Evolutionary conservation across 2,329 filamentous ascomycete species (phyloP), one percentile per base, ranked within the genome.

Genomic region (Pezicula rhizophila): DNA sequence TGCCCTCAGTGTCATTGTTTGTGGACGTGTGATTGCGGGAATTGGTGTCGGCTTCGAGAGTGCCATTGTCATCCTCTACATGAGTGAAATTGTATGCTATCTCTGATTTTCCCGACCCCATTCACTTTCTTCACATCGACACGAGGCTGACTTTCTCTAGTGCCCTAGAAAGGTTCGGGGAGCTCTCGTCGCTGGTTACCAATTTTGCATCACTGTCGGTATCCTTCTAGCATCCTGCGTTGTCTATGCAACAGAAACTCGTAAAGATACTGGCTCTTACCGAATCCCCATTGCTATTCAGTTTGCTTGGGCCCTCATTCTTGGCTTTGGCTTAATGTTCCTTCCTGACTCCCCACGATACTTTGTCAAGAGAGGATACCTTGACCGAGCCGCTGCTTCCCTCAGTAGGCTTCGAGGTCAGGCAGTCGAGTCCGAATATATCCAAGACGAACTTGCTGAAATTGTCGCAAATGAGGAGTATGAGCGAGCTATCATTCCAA

Each of bases 401-500:
- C 77, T 95, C 5, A 68, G 79, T 48, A 77, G 74, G 46, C 78
- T 95, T 25, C 87, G 89, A 64, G 86, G 85, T 50, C 87, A 93
- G 71, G 75, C 84, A 46, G 60, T 68, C 45, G 79, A 87, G 47
- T 91, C 85, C 28, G 77, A 84, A 52, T 90, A 80, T 66, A 83
- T 95, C 69, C 79, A 84, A 69, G 72, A 80, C 52, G 89, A 95
- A 70, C 76, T 93, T 42, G 78, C 84, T 31, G 89, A 95, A 72
- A 87, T 95, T 57, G 77, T 92, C 50, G 89, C 88, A 73, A 95
- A 93, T 76, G 80, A 91, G 69, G 84, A 86, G 69, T 89, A 90
- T 66, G 89, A 95, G 75, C 75, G 82, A 57, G 69, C 78, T 45
- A 70, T 83, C 52, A 82, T 85, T 49, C 83, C 84, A 56, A 67